Conservation (phyloP, 805 yeast species). For the Kuraishia capsulata region DNA sequence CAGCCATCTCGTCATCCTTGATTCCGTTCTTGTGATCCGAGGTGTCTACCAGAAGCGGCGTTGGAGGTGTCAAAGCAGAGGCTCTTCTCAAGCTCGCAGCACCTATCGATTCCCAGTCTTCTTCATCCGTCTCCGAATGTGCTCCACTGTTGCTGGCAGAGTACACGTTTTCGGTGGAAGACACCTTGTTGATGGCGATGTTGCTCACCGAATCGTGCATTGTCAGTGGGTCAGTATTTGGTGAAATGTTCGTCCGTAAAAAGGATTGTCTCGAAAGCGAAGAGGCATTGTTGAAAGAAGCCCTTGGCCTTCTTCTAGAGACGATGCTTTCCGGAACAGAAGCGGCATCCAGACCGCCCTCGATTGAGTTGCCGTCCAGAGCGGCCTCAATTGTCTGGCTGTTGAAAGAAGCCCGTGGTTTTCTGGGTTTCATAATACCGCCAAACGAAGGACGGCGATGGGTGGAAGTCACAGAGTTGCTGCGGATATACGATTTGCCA, state of each 20-base stretch:
- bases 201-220: slow-evolving; percentile 18
- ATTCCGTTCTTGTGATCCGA: background rate
- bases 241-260: slow-evolving; percentile 22
- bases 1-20: slow-evolving; percentile 24
- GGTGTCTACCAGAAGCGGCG: slow-evolving; percentile 5
- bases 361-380: slow-evolving; percentile 15
- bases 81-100: slow-evolving; percentile 46
- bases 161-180: slow-evolving; percentile 10
- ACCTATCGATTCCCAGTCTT: slow-evolving; percentile 92
- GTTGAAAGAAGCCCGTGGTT: slow-evolving; percentile 20
- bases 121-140: slow-evolving; percentile 83
- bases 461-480: slow-evolving; percentile 1
- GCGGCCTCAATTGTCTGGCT: slow-evolving; percentile 20
- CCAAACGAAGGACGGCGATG: slow-evolving; percentile 1
- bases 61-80: slow-evolving; percentile 12
- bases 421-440: slow-evolving; percentile 17
- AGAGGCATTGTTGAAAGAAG: slow-evolving; percentile 24
- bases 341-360: slow-evolving; percentile 13
- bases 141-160: slow-evolving; percentile 9
- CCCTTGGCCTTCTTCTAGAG: slow-evolving; percentile 19
- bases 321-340: slow-evolving; percentile 16
- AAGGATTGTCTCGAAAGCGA: slow-evolving; percentile 29
- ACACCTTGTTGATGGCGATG: slow-evolving; percentile 10
- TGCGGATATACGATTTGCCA: slow-evolving; percentile 1
- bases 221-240: slow-evolving; percentile 15